These are phyloP conservation scores for Plectosphaerella cucumerina DNA, from an alignment of 2,329 filamentous ascomycete genomes.

Conservation along the genomic window DNA sequence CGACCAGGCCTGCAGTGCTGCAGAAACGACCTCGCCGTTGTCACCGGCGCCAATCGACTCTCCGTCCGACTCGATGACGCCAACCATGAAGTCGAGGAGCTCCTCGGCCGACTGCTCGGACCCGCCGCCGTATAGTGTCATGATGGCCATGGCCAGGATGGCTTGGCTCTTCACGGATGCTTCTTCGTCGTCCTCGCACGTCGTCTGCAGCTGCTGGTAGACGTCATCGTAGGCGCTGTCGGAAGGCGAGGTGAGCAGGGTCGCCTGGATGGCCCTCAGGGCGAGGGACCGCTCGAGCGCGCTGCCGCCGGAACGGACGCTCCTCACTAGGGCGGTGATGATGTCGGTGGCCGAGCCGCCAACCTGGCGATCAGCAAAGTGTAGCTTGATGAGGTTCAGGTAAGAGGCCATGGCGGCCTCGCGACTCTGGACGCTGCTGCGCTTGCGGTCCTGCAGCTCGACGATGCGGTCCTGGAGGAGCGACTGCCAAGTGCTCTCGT, in stretches of 20 bases:
- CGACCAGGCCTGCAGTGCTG: slow-evolving; percentile 74
- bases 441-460: slow-evolving; percentile 70
- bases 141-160: slow-evolving; percentile 70
- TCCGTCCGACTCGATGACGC: slow-evolving; percentile 78
- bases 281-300: slow-evolving; percentile 67
- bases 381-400: slow-evolving; percentile 61
- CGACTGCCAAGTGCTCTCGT: slow-evolving; percentile 55
- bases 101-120: slow-evolving; percentile 64
- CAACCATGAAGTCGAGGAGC: slow-evolving; percentile 69
- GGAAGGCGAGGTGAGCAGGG: slow-evolving; percentile 62
- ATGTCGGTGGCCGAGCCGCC: slow-evolving; percentile 57
- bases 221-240: slow-evolving; percentile 63
- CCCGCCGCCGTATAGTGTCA: slow-evolving; percentile 72
- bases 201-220: slow-evolving; percentile 52
- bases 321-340: slow-evolving; percentile 62
- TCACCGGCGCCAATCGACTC: slow-evolving; percentile 67
- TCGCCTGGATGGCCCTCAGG: slow-evolving; percentile 67
- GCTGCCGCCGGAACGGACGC: slow-evolving; percentile 64
- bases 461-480: slow-evolving; percentile 63
- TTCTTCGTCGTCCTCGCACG: slow-evolving; percentile 64
- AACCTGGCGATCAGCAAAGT: slow-evolving; percentile 62
- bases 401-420: slow-evolving; percentile 61
- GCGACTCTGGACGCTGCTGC: slow-evolving; percentile 67
- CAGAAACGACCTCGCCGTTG: slow-evolving; percentile 64
- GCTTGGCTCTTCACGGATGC: slow-evolving; percentile 62